phyloP scores from a whole-genome alignment of 306 rosid genomes.

The Geum urbanum region DNA sequence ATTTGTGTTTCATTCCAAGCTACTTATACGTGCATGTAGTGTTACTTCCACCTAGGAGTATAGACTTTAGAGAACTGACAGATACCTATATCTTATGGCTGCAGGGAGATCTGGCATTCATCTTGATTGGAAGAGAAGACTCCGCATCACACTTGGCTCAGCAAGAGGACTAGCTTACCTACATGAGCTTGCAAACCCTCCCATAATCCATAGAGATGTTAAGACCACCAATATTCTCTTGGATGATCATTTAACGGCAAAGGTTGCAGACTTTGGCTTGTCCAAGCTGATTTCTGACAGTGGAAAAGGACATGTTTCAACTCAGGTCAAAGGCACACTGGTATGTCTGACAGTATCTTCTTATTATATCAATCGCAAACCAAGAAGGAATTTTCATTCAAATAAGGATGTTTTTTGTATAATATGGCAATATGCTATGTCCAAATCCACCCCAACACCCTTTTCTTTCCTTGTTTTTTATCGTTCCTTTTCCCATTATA shows the following conservation, averaged over 20 bases:
- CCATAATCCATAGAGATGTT: conserved; percentile 90
- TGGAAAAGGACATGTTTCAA: conserved; percentile 80
- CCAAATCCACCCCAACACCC: background rate
- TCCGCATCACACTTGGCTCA: conserved; percentile 85
- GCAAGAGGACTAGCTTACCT: conserved; percentile 94
- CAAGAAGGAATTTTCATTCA: background rate
- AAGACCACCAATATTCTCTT: conserved; percentile 76
- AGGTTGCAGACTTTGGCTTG: conserved; percentile 97
- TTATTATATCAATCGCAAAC: background rate
- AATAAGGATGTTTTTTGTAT: background rate
- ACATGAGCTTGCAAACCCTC: conserved; percentile 95
- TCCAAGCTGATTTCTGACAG: conserved; percentile 74
- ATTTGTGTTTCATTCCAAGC: background rate
- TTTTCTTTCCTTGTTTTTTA: background rate
- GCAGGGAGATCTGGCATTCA: conserved; percentile 68
- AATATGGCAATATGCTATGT: background rate
- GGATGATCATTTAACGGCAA: conserved; percentile 77
- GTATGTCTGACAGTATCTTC: conserved; percentile 35
- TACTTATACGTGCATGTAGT: background rate
- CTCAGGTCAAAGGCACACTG: conserved; percentile 95
- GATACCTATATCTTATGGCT: conserved; percentile 7
- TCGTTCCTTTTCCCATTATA: background rate
- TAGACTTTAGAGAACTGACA: background rate
- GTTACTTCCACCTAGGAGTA: background rate
- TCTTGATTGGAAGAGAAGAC: conserved; percentile 97